Base-by-base conservation (phyloP, 116 monocot genomes). In the Dioscorea cayenensis region DNA sequence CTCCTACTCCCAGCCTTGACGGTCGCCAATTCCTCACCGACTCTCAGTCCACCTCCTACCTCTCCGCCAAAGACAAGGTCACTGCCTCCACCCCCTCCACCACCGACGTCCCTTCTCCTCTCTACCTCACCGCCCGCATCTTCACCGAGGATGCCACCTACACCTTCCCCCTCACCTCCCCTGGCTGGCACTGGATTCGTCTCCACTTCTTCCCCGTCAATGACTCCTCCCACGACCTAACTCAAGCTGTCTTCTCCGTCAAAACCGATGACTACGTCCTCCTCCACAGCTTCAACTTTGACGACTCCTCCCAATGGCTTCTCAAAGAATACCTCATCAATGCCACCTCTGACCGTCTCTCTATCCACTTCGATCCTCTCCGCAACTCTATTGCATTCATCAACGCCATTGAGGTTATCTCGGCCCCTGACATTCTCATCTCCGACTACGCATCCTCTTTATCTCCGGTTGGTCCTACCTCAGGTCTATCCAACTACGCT, bases 161-260 rank as follows among this genome's bases (percentile, higher is more conserved):
- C 79, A 73, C 64, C 36, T 93, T 97, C 71, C 70, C 63, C 14
- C 80, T 97, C 28, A 69, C 80, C 62, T 77, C 69, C 37, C 84
- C 85, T 6, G 97, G 97, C n/a, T 89, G 87, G 88, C 93, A 93
- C 38, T 90, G 89, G 89, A 73, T 97, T 62, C 80, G 97, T 43
- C 86, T 97, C 77, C 83, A 93, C 72, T 90, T 93, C 76, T 81
- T 74, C 81, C 90, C 97, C 14, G 22, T 97, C 70, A 64, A 75
- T 49, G 70, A 61, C 65, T n/a, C 76, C 63, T 43, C 69, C 27
- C 58, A 75, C 65, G 69, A 87, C 75, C 92, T 95, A 61, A 73
- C 81, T 7, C 35, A 28, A 27, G 89, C 92, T 71, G 70, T 74
- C 48, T 95, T 95, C 77, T 83, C 85, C 64, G 92, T 95, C 71